Base-by-base conservation (phyloP, 768 basidiomycete species). In the Agaricus subrufescens region DNA sequence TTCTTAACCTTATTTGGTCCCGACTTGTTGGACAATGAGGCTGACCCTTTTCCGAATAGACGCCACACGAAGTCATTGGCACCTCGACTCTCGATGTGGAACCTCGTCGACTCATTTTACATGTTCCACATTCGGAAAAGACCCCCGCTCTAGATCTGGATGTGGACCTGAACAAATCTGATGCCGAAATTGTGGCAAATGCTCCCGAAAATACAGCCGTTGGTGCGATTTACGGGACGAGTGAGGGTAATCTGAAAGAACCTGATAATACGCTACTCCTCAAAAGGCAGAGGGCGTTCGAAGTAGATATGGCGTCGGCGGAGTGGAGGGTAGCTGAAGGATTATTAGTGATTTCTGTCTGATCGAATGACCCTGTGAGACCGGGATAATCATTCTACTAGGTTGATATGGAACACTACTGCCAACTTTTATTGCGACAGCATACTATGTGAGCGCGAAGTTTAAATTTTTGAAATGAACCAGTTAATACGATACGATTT, bases 261-360 rank as follows among this genome's bases (percentile, higher is more conserved):
- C 69, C 67, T 14, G 67, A 63, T 30, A 68, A 65, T 39, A 64
- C 64, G 3, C 64, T 87, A 50, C 68, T 65, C 56, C 73, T 89
- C 38, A 87, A 87, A 62, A 76, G 81, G 43, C 75, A 79, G 62
- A 72, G 83, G 4, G 73, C 76, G 39, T 74, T 90, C 14, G 76
- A 87, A 55, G 80, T 89, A 0, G 85, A 88, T 25, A 66, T 62
- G 2, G 87, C 87, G 0, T 71, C 65, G 46, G 87, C 86, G 6
- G 84, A 89, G 65, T 91, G 89, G 89, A 75, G 72, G 34, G 75
- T 88, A 23, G 78, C 71, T 5, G 79, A 85, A 46, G 73, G 71
- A 7, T 58, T 69, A 45, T 65, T 91, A 50, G 66, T 82, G 4
- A 62, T 89, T 12, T 63, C 69, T 48, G 76, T 67, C 7, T 77